Conservation (phyloP, 768 basidiomycete genomes). For the Hericium erinaceus region DNA sequence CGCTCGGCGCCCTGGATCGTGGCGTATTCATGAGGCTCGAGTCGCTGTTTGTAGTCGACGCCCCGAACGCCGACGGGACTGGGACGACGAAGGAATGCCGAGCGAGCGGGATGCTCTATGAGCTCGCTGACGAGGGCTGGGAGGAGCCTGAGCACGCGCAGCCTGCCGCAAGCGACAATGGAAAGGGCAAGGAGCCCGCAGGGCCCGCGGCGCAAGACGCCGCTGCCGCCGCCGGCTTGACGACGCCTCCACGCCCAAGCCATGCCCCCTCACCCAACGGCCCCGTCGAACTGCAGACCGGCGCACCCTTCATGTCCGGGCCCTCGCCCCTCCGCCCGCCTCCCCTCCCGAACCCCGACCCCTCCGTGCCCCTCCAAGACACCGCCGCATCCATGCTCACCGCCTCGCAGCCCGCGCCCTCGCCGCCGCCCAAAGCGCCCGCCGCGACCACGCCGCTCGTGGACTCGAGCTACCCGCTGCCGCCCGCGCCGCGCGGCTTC, state of each 20-base stretch:
- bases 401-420: constrained; percentile 1
- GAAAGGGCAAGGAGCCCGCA: constrained; percentile 17
- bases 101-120: constrained; percentile 67
- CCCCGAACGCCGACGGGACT: constrained; percentile 30
- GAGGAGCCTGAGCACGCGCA: constrained; percentile 23
- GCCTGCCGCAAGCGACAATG: constrained; percentile 19
- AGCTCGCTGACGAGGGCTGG: constrained; percentile 72
- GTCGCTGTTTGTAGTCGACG: constrained; percentile 55
- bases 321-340: constrained; percentile 25
- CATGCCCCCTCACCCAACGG: background rate
- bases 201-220: constrained; percentile 3
- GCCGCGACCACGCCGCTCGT: constrained; percentile 23
- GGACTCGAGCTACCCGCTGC: constrained; percentile 34
- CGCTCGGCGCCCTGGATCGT: constrained; percentile 45
- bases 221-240: constrained; percentile 1
- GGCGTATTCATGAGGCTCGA: constrained; percentile 69
- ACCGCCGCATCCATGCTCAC: constrained; percentile 10
- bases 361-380: constrained; percentile 14
- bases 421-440: background rate
- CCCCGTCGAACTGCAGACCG: constrained; percentile 8
- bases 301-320: constrained; percentile 20
- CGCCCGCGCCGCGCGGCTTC: constrained; percentile 57
- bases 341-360: constrained; percentile 23
- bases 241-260: constrained; percentile 1
- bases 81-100: constrained; percentile 46